These are phyloP conservation scores for Myriosclerotinia duriaeana DNA, from an alignment of 2,329 filamentous ascomycete species.

Conservation along the genomic window DNA sequence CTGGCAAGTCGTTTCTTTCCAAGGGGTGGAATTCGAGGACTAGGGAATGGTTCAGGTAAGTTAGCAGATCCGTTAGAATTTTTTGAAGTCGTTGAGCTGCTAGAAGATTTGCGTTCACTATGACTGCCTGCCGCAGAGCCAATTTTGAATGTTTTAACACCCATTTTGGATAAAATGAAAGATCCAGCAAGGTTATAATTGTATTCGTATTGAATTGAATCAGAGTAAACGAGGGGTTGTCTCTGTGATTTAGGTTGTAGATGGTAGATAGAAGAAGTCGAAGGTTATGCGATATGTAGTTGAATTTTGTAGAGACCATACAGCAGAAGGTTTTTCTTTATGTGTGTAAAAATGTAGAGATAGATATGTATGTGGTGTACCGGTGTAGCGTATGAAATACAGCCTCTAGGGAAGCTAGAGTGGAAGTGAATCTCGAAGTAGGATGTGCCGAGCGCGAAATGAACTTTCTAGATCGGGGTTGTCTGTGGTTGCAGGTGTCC, in stretches of 20 bases:
- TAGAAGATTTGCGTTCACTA: conserved; percentile 21
- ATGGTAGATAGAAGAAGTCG: not conserved
- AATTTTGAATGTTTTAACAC: conserved; percentile 34
- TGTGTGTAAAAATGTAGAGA: not conserved
- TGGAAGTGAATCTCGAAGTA: conserved; percentile 14
- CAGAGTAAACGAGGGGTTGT: not conserved
- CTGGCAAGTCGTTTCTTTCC: conserved; percentile 32
- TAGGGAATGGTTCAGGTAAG: conserved; percentile 42
- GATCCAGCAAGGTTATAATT: not conserved
- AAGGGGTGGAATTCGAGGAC: conserved; percentile 29
- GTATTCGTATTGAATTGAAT: not conserved
- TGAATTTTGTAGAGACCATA: not conserved
- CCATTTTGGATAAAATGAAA: conserved; percentile 27
- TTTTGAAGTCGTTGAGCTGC: conserved; percentile 26
- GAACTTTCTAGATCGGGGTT: not conserved
- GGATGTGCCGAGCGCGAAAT: not conserved
- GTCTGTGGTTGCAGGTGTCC: not conserved
- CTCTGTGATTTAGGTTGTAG: not conserved
- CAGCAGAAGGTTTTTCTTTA: not conserved
- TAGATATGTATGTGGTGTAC: not conserved
- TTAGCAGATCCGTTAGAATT: conserved; percentile 36
- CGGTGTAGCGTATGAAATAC: conserved; percentile 1
- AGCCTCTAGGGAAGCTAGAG: not conserved
- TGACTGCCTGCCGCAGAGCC: conserved; percentile 26
- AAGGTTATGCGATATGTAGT: not conserved